phyloP scores from a whole-genome alignment of 495 filamentous ascomycete genomes.

The Penicillium odoratum region DNA sequence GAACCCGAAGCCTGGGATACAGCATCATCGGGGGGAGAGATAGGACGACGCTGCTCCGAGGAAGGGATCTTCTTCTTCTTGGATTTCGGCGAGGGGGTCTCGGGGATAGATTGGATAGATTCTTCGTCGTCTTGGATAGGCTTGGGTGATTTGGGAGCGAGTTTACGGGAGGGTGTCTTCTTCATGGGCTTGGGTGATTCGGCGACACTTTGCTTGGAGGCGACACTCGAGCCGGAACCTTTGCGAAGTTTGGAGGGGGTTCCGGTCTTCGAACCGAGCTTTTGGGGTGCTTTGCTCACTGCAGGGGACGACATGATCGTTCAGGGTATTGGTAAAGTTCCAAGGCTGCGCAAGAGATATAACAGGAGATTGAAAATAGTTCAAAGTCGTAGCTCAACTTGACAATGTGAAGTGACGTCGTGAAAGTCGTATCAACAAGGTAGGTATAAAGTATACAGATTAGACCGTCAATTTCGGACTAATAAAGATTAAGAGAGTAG shows the following conservation, averaged over 20 bases:
- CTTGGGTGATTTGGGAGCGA: constrained; percentile 29
- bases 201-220: constrained; percentile 33
- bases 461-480: constrained; percentile 2
- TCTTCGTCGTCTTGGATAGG: constrained; percentile 25
- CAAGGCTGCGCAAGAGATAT: too few species aligned
- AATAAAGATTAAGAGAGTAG: constrained; percentile 6
- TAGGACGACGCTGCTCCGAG: constrained; percentile 34
- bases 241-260: constrained; percentile 54
- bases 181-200: constrained; percentile 28
- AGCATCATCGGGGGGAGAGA: constrained; percentile 27
- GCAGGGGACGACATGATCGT: constrained; percentile 24
- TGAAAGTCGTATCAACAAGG: not conserved
- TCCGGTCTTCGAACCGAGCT: constrained; percentile 25
- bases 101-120: constrained; percentile 25
- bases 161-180: constrained; percentile 24
- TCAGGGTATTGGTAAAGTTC: too few species aligned
- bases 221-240: constrained; percentile 43
- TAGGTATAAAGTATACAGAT: constrained; percentile 2
- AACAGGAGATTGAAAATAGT: too few species aligned
- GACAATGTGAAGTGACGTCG: not conserved
- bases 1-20: constrained; percentile 35
- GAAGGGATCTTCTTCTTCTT: constrained; percentile 36
- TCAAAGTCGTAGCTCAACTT: too few species aligned
- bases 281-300: constrained; percentile 26
- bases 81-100: constrained; percentile 31